phyloP scores from a whole-genome alignment of 139 green algal genomes.

The Haematococcus sp. region DNA sequence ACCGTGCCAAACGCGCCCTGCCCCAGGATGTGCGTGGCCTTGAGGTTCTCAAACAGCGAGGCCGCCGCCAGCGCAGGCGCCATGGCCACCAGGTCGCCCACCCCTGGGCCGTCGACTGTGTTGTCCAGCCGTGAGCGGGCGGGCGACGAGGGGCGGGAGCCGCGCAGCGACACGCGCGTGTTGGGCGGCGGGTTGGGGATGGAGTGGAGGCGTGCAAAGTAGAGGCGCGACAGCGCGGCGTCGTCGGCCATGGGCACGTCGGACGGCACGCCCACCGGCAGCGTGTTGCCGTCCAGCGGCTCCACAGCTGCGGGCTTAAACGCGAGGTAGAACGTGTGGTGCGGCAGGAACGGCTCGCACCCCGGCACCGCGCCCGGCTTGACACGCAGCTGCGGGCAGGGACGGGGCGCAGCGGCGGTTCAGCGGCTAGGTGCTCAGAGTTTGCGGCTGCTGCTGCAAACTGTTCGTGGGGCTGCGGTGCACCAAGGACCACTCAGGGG shows the following conservation, averaged over 20 bases:
- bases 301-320: slow-evolving; percentile 15
- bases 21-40: slow-evolving; percentile 26
- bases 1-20: slow-evolving; percentile 31
- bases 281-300: slow-evolving; percentile 18
- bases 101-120: too few species aligned
- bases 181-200: slow-evolving; percentile 21
- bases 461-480: too few species aligned
- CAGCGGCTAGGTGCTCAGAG: too few species aligned
- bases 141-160: not conserved
- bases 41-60: slow-evolving; percentile 11
- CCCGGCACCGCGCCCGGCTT: not conserved
- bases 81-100: not conserved
- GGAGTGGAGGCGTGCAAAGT: slow-evolving; percentile 26
- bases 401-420: not conserved
- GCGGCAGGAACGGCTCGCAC: not conserved
- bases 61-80: not conserved
- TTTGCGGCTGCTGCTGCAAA: too few species aligned
- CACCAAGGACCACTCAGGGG: too few species aligned
- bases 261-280: slow-evolving; percentile 20
- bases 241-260: slow-evolving; percentile 16
- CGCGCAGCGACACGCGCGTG: not conserved
- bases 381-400: slow-evolving; percentile 11
- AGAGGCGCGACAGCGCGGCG: slow-evolving; percentile 1
- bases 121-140: too few species aligned
- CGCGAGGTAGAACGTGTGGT: slow-evolving; percentile 28